Conservation (phyloP, 2,329 filamentous ascomycete species). For the Orbilia ellipsospora region DNA sequence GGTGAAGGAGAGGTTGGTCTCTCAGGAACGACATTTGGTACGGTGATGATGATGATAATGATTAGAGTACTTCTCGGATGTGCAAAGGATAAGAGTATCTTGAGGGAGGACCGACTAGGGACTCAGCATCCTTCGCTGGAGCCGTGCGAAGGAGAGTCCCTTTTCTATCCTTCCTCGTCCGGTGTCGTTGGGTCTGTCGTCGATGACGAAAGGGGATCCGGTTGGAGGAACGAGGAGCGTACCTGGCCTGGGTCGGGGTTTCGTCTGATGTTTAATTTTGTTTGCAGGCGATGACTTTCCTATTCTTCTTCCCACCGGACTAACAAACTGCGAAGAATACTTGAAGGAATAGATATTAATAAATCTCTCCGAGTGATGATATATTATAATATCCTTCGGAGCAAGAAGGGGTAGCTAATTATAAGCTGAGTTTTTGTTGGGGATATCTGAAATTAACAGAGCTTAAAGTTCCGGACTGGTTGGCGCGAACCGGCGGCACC, state of each 20-base stretch:
- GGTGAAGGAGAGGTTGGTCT: conserved; percentile 45
- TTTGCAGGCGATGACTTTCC: conserved; percentile 17
- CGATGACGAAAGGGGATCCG: not conserved
- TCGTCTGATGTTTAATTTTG: conserved; percentile 43
- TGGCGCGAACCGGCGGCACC: conserved; percentile 2
- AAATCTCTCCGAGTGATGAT: no score
- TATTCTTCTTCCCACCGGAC: no score
- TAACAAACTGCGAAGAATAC: no score
- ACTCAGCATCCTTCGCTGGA: conserved; percentile 21
- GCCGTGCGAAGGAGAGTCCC: conserved; percentile 3
- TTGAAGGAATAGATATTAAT: not conserved
- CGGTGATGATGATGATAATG: not conserved
- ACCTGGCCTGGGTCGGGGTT: not conserved
- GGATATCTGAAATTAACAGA: not conserved
- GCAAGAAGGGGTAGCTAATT: no score
- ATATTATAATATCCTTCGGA: no score
- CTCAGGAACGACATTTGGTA: conserved; percentile 42
- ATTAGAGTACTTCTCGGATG: not conserved
- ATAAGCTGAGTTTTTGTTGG: not conserved
- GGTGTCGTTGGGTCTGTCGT: not conserved
- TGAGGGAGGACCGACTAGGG: no score
- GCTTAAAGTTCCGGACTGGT: not conserved
- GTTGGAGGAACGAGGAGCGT: not conserved
- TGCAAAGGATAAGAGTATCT: no score
- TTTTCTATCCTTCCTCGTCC: conserved; percentile 1